A percentile compares a stretch with the other conserved stretches of the same genome.
Conservation (phyloP, 768 basidiomycete genomes). For the Leccinum imitatum region DNA sequence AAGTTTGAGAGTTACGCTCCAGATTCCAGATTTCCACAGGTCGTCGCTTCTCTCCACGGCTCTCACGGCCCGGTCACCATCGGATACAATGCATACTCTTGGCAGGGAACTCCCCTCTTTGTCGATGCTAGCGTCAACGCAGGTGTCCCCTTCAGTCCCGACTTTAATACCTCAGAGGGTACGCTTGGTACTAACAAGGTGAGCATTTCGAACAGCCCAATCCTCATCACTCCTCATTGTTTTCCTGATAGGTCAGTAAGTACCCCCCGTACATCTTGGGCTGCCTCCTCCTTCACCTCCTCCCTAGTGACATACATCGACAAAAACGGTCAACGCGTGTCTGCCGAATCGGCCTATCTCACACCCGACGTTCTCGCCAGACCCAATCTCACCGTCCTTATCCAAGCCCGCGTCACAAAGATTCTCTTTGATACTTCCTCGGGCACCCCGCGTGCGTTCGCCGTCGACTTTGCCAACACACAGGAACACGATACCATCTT, state of each 20-base stretch:
- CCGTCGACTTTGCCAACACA: conserved; percentile 56
- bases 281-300: conserved; percentile 4
- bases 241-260: conserved; percentile 43
- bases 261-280: background rate
- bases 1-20: conserved; percentile 66
- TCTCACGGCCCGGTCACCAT: conserved; percentile 55
- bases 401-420: conserved; percentile 54
- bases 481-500: conserved; percentile 32
- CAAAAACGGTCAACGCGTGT: conserved; percentile 50
- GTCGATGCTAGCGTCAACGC: conserved; percentile 49
- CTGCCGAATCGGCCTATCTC: conserved; percentile 66
- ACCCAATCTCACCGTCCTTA: conserved; percentile 63
- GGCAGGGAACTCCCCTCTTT: conserved; percentile 49
- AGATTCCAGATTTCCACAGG: conserved; percentile 47
- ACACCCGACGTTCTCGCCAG: conserved; percentile 61
- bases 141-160: conserved; percentile 52
- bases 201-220: conserved; percentile 15
- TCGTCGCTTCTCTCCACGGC: conserved; percentile 48
- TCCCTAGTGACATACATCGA: conserved; percentile 66
- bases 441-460: conserved; percentile 48
- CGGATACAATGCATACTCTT: conserved; percentile 53
- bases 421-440: conserved; percentile 50
- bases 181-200: conserved; percentile 64
- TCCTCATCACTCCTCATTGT: background rate
- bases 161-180: conserved; percentile 57